These are phyloP conservation scores for Colletotrichum camelliae DNA, from an alignment of 2,329 filamentous ascomycete genomes.

Conservation along the genomic window DNA sequence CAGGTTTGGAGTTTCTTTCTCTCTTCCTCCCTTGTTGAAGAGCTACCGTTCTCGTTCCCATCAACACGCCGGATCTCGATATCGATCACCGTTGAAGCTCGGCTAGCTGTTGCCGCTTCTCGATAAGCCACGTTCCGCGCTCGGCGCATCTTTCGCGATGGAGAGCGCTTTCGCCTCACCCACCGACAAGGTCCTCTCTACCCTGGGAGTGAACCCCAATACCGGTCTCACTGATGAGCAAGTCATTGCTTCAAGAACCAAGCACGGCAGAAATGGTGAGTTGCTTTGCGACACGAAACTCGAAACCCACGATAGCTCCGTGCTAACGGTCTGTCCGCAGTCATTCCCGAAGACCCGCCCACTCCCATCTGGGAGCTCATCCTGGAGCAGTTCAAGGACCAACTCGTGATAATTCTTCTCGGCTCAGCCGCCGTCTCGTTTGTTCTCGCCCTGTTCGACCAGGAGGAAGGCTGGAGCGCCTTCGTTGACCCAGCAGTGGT, in stretches of 20 bases:
- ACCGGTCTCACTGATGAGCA: constrained; percentile 65
- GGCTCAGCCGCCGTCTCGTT: constrained; percentile 94
- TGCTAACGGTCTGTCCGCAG: constrained; percentile 36
- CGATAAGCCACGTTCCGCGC: constrained; percentile 16
- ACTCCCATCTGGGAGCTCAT: constrained; percentile 97
- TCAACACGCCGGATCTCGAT: not conserved
- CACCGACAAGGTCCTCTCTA: constrained; percentile 62
- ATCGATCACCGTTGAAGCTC: constrained; percentile 6
- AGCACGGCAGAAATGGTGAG: constrained; percentile 72
- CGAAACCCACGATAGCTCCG: constrained; percentile 1
- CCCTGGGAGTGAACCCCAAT: constrained; percentile 60
- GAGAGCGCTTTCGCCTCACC: constrained; percentile 67
- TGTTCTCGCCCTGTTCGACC: constrained; percentile 89
- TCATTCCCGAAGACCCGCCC: constrained; percentile 84
- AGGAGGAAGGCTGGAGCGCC: constrained; percentile 92
- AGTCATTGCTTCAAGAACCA: constrained; percentile 58
- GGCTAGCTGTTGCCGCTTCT: constrained; percentile 10
- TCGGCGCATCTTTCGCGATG: constrained; percentile 47
- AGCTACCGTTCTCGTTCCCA: not conserved
- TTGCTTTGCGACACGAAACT: constrained; percentile 17
- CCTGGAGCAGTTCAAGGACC: constrained; percentile 98
- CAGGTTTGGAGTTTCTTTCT: not conserved
- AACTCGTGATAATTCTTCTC: constrained; percentile 93
- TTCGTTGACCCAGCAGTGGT: constrained; percentile 97
- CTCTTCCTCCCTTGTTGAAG: not conserved